phyloP scores from a whole-genome alignment of 768 basidiomycete species.

The Mycena rosella region DNA sequence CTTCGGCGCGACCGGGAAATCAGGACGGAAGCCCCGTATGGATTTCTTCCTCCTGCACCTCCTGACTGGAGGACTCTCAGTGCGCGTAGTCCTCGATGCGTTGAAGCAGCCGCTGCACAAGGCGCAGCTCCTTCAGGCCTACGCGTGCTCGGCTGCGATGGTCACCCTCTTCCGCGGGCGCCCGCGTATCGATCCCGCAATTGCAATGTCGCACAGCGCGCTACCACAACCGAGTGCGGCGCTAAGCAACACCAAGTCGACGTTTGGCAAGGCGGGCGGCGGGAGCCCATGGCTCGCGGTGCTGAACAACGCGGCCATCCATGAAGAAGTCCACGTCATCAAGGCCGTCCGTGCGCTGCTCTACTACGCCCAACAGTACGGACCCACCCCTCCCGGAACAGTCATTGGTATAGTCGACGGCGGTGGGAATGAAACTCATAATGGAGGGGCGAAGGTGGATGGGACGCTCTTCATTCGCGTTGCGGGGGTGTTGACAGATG shows the following conservation, averaged over 20 bases:
- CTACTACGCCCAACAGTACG: slow-evolving; percentile 63
- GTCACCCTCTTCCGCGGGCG: slow-evolving; percentile 59
- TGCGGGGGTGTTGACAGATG: slow-evolving; percentile 68
- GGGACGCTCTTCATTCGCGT: slow-evolving; percentile 70
- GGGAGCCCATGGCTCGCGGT: slow-evolving; percentile 67
- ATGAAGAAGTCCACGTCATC: slow-evolving; percentile 67
- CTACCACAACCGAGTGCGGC: slow-evolving; percentile 45
- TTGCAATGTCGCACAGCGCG: slow-evolving; percentile 61
- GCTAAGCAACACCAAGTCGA: not conserved
- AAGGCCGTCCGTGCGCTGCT: slow-evolving; percentile 65
- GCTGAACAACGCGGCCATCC: slow-evolving; percentile 53
- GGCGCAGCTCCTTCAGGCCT: slow-evolving; percentile 58
- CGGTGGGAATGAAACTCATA: slow-evolving; percentile 57
- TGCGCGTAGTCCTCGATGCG: slow-evolving; percentile 55
- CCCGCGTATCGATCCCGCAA: slow-evolving; percentile 62
- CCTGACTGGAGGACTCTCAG: slow-evolving; percentile 65
- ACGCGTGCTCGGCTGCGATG: slow-evolving; percentile 54
- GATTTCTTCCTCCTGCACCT: slow-evolving; percentile 75
- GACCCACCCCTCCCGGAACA: slow-evolving; percentile 53
- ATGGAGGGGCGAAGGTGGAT: slow-evolving; percentile 59
- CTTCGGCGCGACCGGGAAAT: slow-evolving; percentile 61
- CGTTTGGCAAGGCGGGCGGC: slow-evolving; percentile 9
- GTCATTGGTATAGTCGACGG: slow-evolving; percentile 57
- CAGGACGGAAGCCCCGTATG: slow-evolving; percentile 61
- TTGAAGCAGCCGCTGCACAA: slow-evolving; percentile 52